phyloP scores from a whole-genome alignment of 257 asterid genomes.

The Solanum rostratum region DNA sequence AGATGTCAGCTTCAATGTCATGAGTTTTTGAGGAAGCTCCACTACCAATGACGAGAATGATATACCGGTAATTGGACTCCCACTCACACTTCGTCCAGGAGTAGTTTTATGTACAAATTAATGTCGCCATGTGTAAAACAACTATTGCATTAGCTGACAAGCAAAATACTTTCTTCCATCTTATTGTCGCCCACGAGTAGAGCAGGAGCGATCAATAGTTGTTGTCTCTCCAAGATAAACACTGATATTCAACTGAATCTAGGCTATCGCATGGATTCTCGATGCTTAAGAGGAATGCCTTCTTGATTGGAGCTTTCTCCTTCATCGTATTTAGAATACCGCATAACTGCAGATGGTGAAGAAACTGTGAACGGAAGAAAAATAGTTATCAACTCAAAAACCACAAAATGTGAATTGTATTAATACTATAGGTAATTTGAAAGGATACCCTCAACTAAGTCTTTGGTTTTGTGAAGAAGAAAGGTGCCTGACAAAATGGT shows the following conservation, averaged over 20 bases:
- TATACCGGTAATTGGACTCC: not conserved
- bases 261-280: conserved; percentile 6
- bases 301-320: conserved; percentile 3
- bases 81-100: not conserved
- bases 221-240: not conserved
- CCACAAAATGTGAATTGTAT: not conserved
- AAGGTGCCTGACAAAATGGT: conserved; percentile 30
- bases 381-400: not conserved
- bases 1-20: not conserved
- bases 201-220: not conserved
- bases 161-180: not conserved
- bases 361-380: conserved; percentile 4
- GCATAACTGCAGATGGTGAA: not conserved
- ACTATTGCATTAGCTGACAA: not conserved
- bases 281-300: conserved; percentile 15
- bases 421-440: not conserved
- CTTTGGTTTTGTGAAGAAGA: conserved; percentile 30
- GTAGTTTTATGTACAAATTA: not conserved
- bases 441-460: conserved; percentile 16
- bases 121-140: not conserved
- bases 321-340: conserved; percentile 8
- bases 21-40: not conserved
- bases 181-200: not conserved
- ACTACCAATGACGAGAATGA: not conserved
- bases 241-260: not conserved